Conservation (phyloP, 805 yeast species). For the Cyberlindnera sargentensis region DNA sequence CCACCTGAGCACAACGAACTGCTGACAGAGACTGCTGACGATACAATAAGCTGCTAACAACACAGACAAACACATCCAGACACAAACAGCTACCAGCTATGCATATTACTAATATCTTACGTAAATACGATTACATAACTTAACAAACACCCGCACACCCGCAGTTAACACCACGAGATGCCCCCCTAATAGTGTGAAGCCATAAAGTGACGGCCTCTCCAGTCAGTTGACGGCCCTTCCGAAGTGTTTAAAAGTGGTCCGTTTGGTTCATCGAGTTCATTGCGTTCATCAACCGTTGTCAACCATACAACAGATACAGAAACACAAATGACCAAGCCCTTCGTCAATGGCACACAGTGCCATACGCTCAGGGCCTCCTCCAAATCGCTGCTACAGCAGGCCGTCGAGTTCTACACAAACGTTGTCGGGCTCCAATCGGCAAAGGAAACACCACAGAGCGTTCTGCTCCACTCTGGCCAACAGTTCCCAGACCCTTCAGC, state of each 20-base stretch:
- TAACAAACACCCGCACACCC: not conserved
- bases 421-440: constrained; percentile 32
- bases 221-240: too few relatives aligned
- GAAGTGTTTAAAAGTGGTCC: too few relatives aligned
- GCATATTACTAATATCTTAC: too few relatives aligned
- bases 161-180: not conserved
- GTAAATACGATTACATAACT: not conserved
- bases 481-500: constrained; percentile 24
- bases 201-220: too few relatives aligned
- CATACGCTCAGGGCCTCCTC: constrained; percentile 48
- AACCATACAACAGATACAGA: too few relatives aligned
- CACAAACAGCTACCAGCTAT: too few relatives aligned
- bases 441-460: constrained; percentile 7
- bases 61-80: too few relatives aligned
- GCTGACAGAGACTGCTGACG: too few relatives aligned
- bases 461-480: constrained; percentile 27
- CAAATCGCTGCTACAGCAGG: constrained; percentile 32
- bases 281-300: too few relatives aligned
- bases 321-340: constrained; percentile 22
- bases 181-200: not conserved
- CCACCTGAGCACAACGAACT: too few relatives aligned
- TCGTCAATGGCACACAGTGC: constrained; percentile 52
- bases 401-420: constrained; percentile 52
- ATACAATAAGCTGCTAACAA: too few relatives aligned
- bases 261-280: too few relatives aligned